Evolutionary conservation across 176 grass and related monocot species (phyloP), one percentile per base, ranked within the genome.

Genomic region (Musa beccarii): DNA sequence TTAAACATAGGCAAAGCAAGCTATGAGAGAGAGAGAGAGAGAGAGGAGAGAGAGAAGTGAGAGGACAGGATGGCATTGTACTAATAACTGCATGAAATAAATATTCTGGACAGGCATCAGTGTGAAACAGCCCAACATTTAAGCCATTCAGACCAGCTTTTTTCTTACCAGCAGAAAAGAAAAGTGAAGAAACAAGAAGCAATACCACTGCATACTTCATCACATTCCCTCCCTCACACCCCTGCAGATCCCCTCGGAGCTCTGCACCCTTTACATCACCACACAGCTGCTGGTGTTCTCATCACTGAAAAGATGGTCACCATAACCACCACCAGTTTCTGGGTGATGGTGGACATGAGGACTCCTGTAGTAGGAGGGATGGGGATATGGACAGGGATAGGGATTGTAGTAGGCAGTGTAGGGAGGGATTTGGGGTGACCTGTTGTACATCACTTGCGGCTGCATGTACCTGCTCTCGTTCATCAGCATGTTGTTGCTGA

Each of bases 361-460:
- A 57, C 72, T 74, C 29, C 28, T 20, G 72, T 74, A 74, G 52
- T 74, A 74, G 69, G 81, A 74, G 69, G 81, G 81, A 43, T 43
- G 34, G 34, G 34, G 34, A 43, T 43, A 43, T 43, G 34, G 34
- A 43, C 6, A 43, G 4, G 34, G 34, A 71, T 79, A 72, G 65
- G 68, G 75, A 13, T 79, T 66, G 88, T 92, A 89, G 81, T 99
- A 95, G 65, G 86, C 91, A 15, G 96, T 87, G 86, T 95, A 99
- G 13, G 96, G 89, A 75, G 84, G 86, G 78, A 95, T 91, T 79
- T 99, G 96, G 20, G 91, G 89, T 76, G 96, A 92, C 74, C 86
- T 83, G 55, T 92, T 83, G 84, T 99, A 99, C 96, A 99, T 92
- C 91, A 99, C 87, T 84, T 89, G 95, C 1, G 91, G 85, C 79